A percentile compares a stretch with the other conserved stretches of the same genome.
Evolutionary conservation across 768 basidiomycete genomes (phyloP).

Genomic region (Lentinula sp.): DNA sequence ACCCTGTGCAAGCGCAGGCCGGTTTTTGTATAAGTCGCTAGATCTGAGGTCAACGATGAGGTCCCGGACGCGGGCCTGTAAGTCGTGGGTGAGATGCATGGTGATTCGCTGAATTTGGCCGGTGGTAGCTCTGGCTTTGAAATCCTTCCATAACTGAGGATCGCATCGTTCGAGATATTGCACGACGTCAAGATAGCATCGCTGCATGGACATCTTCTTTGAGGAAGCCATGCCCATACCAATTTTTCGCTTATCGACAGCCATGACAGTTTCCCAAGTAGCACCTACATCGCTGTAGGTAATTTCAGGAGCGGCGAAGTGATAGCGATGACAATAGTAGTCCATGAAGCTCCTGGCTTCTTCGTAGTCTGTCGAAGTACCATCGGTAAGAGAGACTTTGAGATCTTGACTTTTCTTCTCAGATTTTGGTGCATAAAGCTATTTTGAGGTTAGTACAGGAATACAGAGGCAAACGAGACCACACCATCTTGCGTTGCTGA

Average conservation of each 20-base stretch:
- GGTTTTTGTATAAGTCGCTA: constrained; percentile 60
- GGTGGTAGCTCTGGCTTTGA: constrained; percentile 49
- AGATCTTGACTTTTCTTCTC: constrained; percentile 11
- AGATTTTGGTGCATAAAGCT: constrained; percentile 3
- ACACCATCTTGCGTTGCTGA: constrained; percentile 53
- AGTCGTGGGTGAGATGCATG: constrained; percentile 54
- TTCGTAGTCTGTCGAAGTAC: constrained; percentile 49
- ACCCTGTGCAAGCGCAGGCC: constrained; percentile 31
- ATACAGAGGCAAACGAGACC: constrained; percentile 20
- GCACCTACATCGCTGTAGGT: constrained; percentile 35
- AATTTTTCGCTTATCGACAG: constrained; percentile 72
- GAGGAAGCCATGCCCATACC: constrained; percentile 64
- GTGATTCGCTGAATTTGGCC: constrained; percentile 64
- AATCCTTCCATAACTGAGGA: constrained; percentile 70
- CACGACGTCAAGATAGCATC: constrained; percentile 83
- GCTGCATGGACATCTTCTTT: constrained; percentile 69
- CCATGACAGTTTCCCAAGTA: constrained; percentile 70
- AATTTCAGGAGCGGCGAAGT: constrained; percentile 69
- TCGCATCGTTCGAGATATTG: constrained; percentile 86
- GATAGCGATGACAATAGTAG: constrained; percentile 81
- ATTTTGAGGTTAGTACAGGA: neutral
- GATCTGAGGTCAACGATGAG: constrained; percentile 61
- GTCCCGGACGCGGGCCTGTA: constrained; percentile 68
- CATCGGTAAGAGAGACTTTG: constrained; percentile 47
- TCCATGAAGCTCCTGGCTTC: constrained; percentile 89